phyloP scores from a whole-genome alignment of 2,329 filamentous ascomycete species.

The Aspergillus versicolor region DNA sequence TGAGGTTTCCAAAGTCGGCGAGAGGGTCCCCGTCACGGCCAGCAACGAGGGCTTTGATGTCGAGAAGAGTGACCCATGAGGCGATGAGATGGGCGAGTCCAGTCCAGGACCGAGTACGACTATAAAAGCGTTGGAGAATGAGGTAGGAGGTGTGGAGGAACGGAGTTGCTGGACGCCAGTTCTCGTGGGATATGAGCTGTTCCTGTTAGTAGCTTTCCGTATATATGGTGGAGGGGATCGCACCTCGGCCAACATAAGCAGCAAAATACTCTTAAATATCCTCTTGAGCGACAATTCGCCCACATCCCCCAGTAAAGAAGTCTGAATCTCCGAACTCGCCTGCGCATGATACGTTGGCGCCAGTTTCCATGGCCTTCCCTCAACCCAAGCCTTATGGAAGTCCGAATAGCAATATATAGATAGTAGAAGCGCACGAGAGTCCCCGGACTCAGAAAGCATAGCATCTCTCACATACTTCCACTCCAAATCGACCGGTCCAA shows the following conservation, averaged over 20 bases:
- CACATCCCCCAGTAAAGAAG: conserved; percentile 27
- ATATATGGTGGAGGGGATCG: not conserved
- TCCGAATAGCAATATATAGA: conserved; percentile 37
- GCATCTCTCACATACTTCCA: conserved; percentile 32
- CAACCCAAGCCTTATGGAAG: conserved; percentile 26
- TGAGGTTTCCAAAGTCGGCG: conserved; percentile 26
- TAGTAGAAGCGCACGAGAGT: conserved; percentile 27
- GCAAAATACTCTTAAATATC: conserved; percentile 30
- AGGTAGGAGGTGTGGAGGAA: conserved; percentile 34
- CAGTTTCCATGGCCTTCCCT: conserved; percentile 28
- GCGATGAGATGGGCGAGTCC: conserved; percentile 29
- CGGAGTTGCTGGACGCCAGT: conserved; percentile 26
- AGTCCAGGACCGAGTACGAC: conserved; percentile 28
- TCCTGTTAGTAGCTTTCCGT: not conserved
- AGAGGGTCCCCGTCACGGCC: conserved; percentile 37
- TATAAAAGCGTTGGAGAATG: conserved; percentile 29
- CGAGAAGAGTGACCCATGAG: conserved; percentile 35
- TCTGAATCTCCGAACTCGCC: conserved; percentile 31
- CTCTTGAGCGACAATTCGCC: conserved; percentile 24
- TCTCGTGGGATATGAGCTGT: conserved; percentile 30
- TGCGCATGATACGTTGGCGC: conserved; percentile 31
- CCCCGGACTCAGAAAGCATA: conserved; percentile 25
- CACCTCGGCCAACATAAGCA: conserved; percentile 39
- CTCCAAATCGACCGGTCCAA: conserved; percentile 31
- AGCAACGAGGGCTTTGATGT: conserved; percentile 37